Evolutionary conservation across 306 rosid species (phyloP).

Genomic region (Cercis canadensis): DNA sequence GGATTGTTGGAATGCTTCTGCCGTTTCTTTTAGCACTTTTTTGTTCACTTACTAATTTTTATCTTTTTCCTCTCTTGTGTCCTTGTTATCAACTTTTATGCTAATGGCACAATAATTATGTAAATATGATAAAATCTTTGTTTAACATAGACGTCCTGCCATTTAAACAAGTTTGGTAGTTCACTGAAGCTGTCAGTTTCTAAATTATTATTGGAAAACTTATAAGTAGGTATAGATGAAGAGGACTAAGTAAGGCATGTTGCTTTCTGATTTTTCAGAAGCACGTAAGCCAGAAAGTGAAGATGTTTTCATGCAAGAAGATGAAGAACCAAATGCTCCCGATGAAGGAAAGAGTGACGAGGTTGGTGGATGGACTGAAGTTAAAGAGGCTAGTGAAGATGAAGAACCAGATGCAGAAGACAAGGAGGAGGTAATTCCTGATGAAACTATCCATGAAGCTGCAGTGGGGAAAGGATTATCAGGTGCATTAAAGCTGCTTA

Average conservation of each 20-base stretch:
- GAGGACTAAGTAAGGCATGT: constrained; percentile 24
- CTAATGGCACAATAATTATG: constrained; percentile 11
- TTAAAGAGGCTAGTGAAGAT: constrained; percentile 60
- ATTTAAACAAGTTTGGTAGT: constrained; percentile 20
- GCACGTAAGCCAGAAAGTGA: constrained; percentile 80
- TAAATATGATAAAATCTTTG: constrained; percentile 7
- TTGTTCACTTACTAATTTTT: neutral
- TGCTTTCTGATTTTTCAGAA: constrained; percentile 59
- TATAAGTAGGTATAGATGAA: neutral
- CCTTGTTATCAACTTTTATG: constrained; percentile 17
- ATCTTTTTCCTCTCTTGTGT: neutral
- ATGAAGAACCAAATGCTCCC: constrained; percentile 59
- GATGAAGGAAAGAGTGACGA: constrained; percentile 57
- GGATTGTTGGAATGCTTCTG: constrained; percentile 23
- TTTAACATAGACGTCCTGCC: constrained; percentile 8
- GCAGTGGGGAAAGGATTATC: constrained; percentile 91
- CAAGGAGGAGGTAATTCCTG: constrained; percentile 66
- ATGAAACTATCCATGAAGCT: constrained; percentile 91
- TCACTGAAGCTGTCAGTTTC: constrained; percentile 13
- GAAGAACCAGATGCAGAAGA: constrained; percentile 60
- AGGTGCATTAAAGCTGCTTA: constrained; percentile 82
- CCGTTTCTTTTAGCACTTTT: constrained; percentile 17
- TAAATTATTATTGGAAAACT: constrained; percentile 13
- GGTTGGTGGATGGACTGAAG: constrained; percentile 92
- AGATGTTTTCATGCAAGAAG: constrained; percentile 89